These are phyloP conservation scores for Sphaceloma murrayae DNA, from an alignment of 2,329 filamentous ascomycete genomes.

Conservation along the genomic window DNA sequence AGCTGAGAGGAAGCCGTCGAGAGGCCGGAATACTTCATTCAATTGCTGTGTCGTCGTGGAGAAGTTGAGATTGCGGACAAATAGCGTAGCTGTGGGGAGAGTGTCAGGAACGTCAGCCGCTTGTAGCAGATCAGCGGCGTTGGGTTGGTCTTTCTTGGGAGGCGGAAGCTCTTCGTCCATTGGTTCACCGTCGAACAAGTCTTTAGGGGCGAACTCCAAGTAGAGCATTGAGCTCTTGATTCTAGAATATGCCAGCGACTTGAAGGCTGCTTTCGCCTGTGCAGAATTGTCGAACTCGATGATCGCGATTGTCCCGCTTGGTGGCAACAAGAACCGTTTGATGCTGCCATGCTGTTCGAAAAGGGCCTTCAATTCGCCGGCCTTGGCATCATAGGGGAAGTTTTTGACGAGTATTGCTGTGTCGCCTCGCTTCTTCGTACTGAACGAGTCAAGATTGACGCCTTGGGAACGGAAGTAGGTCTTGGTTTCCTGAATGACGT, in stretches of 20 bases:
- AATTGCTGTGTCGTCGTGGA: conserved; percentile 69
- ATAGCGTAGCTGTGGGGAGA: conserved; percentile 57
- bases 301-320: conserved; percentile 86
- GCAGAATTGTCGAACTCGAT: conserved; percentile 73
- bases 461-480: conserved; percentile 80
- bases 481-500: conserved; percentile 93
- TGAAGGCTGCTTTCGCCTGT: conserved; percentile 75
- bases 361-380: conserved; percentile 66
- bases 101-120: conserved; percentile 48
- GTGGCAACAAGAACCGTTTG: conserved; percentile 77
- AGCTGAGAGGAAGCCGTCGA: conserved; percentile 83
- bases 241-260: conserved; percentile 75
- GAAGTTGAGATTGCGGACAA: conserved; percentile 91
- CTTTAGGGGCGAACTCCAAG: conserved; percentile 82
- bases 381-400: conserved; percentile 72
- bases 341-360: conserved; percentile 83
- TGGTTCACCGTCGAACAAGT: conserved; percentile 51
- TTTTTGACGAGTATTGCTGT: conserved; percentile 88
- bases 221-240: conserved; percentile 87
- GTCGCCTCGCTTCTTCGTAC: conserved; percentile 73
- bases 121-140: conserved; percentile 59
- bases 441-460: conserved; percentile 87
- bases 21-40: conserved; percentile 64
- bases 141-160: conserved; percentile 48
- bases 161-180: conserved; percentile 20